Conservation (phyloP, 2,329 filamentous ascomycete species). For the Ascochyta koolunga region DNA sequence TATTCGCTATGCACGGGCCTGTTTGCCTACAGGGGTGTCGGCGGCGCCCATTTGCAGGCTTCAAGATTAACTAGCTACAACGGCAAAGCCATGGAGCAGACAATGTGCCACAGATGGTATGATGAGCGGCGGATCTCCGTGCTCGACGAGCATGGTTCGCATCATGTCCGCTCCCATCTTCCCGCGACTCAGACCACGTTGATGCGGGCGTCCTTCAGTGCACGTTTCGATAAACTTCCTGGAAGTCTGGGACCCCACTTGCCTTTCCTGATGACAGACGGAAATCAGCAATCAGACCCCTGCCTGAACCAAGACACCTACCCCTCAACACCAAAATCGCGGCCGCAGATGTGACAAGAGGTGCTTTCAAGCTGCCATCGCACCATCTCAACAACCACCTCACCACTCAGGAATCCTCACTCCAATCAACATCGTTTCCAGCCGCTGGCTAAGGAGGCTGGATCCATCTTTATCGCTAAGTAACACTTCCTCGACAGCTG, state of each 20-base stretch:
- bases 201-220: conserved; percentile 10
- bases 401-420: not conserved
- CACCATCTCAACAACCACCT: conserved; percentile 11
- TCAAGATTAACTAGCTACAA: conserved; percentile 24
- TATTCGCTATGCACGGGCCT: conserved; percentile 25
- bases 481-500: conserved; percentile 9
- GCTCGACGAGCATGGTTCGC: conserved; percentile 6
- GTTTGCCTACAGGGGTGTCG: conserved; percentile 16
- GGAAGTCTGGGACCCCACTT: conserved; percentile 34
- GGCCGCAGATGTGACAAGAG: not conserved
- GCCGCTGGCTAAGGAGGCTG: not conserved
- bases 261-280: conserved; percentile 30
- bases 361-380: conserved; percentile 1
- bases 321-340: conserved; percentile 41
- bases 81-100: conserved; percentile 20
- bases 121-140: conserved; percentile 5
- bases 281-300: conserved; percentile 24
- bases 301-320: conserved; percentile 18
- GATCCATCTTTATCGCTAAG: not conserved
- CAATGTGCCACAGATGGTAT: conserved; percentile 5
- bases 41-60: conserved; percentile 23
- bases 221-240: conserved; percentile 22
- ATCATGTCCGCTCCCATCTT: conserved; percentile 6
- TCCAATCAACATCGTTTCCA: not conserved
- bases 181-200: conserved; percentile 9